Conservation (phyloP, 1,284 basidiomycete genomes). For the Erythrobasidium hasegawianum region DNA sequence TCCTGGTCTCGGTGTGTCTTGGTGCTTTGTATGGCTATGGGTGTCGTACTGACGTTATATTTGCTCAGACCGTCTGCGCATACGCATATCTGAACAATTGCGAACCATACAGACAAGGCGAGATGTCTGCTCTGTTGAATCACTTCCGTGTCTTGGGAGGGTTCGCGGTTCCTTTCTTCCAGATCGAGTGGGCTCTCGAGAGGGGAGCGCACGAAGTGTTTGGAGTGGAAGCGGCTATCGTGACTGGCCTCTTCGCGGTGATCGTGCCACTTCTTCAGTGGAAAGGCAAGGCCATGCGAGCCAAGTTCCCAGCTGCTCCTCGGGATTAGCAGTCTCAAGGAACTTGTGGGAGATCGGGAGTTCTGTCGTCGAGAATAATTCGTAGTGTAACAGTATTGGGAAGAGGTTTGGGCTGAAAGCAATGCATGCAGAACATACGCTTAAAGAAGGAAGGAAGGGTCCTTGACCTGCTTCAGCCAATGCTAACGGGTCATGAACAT, state of each 20-base stretch:
- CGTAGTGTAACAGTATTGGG: too few relatives aligned
- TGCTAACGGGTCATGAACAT: too few relatives aligned
- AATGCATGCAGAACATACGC: too few relatives aligned
- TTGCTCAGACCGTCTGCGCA: constrained; percentile 17
- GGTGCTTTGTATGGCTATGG: too few relatives aligned
- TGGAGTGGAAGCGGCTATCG: constrained; percentile 60
- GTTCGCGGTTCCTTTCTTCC: constrained; percentile 63
- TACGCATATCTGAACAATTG: constrained; percentile 55
- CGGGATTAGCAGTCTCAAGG: too few relatives aligned
- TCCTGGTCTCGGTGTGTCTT: constrained; percentile 34
- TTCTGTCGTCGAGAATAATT: too few relatives aligned
- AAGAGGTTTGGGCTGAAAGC: too few relatives aligned
- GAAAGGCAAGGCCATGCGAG: constrained; percentile 54
- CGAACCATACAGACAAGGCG: constrained; percentile 56
- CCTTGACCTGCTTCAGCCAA: too few relatives aligned
- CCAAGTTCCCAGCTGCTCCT: constrained; percentile 32
- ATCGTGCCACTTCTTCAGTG: constrained; percentile 57
- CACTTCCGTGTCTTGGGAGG: constrained; percentile 58
- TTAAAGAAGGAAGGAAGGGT: too few relatives aligned
- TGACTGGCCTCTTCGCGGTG: constrained; percentile 56
- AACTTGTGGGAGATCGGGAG: too few relatives aligned
- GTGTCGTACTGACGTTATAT: too few relatives aligned
- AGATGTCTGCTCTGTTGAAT: constrained; percentile 61
- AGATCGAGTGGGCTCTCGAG: constrained; percentile 53
- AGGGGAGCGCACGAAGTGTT: constrained; percentile 58